Percentiles rank a stretch among this genome's conserved stretches.
Evolutionary conservation across 768 basidiomycete species (phyloP).

Genomic region (Tricholoma bakamatsutake): DNA sequence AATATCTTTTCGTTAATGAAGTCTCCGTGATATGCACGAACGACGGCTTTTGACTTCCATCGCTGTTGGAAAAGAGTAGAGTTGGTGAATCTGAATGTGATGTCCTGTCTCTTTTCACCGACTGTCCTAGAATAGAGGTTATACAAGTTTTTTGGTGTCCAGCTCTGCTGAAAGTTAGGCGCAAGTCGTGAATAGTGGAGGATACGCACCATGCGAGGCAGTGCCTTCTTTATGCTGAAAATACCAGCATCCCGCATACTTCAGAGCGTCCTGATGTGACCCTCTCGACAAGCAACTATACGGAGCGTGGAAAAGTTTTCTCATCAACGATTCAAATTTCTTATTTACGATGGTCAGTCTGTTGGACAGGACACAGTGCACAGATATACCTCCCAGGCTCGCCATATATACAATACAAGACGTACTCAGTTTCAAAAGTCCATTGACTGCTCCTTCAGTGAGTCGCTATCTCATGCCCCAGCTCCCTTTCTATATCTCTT

Average conservation of each 20-base stretch:
- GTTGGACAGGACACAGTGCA: too few relatives aligned
- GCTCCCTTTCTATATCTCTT: too few relatives aligned
- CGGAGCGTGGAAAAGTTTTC: neutral
- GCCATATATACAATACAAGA: too few relatives aligned
- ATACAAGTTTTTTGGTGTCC: conserved; percentile 84
- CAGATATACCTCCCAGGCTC: too few relatives aligned
- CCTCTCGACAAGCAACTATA: too few relatives aligned
- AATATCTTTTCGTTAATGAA: conserved; percentile 89
- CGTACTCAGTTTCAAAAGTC: too few relatives aligned
- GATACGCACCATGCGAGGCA: conserved; percentile 71
- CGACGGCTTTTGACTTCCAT: conserved; percentile 80
- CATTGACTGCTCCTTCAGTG: too few relatives aligned
- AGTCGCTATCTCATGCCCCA: too few relatives aligned
- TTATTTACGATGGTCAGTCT: too few relatives aligned
- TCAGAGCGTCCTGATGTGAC: neutral
- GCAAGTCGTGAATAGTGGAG: neutral
- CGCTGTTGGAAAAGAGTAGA: conserved; percentile 85
- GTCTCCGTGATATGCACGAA: conserved; percentile 95
- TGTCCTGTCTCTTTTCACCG: conserved; percentile 39
- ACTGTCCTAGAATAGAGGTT: conserved; percentile 79
- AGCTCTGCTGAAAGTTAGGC: conserved; percentile 51
- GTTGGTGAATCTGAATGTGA: conserved; percentile 51
- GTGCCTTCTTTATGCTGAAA: conserved; percentile 39
- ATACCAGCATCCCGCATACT: conserved; percentile 35
- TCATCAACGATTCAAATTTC: too few relatives aligned